phyloP scores from a whole-genome alignment of 1,139 yeast genomes.

The Eremothecium coryli region DNA sequence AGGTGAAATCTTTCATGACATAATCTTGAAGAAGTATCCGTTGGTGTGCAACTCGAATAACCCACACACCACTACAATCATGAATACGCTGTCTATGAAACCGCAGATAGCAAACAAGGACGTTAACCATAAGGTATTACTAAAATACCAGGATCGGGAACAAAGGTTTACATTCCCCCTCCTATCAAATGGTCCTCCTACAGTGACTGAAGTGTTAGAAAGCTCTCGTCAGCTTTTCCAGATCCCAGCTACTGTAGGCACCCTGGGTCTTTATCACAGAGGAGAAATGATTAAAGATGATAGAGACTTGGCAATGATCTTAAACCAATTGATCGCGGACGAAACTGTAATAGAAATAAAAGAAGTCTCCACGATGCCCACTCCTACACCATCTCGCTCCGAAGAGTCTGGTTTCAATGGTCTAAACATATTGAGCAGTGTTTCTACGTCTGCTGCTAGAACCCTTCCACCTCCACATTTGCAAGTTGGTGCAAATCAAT shows the following conservation, averaged over 20 bases:
- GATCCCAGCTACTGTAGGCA: conserved; percentile 14
- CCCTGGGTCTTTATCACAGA: conserved; percentile 20
- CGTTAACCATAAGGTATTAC: conserved; percentile 23
- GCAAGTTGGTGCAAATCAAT: not conserved
- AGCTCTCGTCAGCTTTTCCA: conserved; percentile 26
- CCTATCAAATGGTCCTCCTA: conserved; percentile 30
- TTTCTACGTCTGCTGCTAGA: conserved; percentile 11
- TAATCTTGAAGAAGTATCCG: conserved; percentile 59
- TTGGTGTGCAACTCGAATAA: conserved; percentile 33
- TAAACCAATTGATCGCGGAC: conserved; percentile 22
- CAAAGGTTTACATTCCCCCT: conserved; percentile 29
- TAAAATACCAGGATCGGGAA: conserved; percentile 24
- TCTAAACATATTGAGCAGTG: conserved; percentile 12
- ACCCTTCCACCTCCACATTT: not conserved
- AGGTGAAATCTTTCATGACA: conserved; percentile 57
- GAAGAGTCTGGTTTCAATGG: conserved; percentile 8
- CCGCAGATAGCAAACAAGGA: conserved; percentile 29
- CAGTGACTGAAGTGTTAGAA: conserved; percentile 25
- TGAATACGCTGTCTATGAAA: conserved; percentile 27
- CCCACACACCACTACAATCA: conserved; percentile 15
- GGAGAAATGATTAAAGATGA: conserved; percentile 21
- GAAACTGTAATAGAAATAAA: conserved; percentile 22
- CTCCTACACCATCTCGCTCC: conserved; percentile 7
- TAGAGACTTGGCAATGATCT: conserved; percentile 21
- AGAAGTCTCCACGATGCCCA: conserved; percentile 11